phyloP scores from a whole-genome alignment of 495 filamentous ascomycete genomes.

The Aspergillus sclerotioniger region DNA sequence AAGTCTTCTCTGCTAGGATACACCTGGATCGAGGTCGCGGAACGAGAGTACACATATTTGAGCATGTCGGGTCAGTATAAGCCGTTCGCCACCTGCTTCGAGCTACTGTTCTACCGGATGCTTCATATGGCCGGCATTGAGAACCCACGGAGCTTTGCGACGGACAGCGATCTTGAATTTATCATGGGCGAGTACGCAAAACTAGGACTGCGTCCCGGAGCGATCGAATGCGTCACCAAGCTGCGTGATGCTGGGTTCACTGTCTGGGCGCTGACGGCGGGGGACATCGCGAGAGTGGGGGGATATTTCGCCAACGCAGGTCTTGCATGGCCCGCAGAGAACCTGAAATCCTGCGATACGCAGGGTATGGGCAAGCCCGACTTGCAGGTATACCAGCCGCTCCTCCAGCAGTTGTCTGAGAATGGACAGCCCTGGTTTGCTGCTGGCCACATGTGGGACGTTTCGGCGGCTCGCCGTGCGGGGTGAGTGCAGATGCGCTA shows the following conservation, averaged over 20 bases:
- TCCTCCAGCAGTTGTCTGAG: constrained; percentile 25
- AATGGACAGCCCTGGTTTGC: constrained; percentile 34
- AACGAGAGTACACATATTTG: constrained; percentile 43
- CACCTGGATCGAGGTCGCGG: constrained; percentile 41
- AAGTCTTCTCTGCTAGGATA: constrained; percentile 34
- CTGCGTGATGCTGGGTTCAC: constrained; percentile 39
- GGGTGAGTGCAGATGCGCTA: constrained; percentile 21
- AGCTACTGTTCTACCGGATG: constrained; percentile 38
- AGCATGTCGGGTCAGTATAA: constrained; percentile 33
- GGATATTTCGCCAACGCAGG: constrained; percentile 38
- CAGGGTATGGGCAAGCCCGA: constrained; percentile 34
- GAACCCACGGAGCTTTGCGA: constrained; percentile 30
- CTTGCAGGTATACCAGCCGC: constrained; percentile 25
- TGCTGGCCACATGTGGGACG: constrained; percentile 41
- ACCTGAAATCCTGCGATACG: constrained; percentile 33
- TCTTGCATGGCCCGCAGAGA: constrained; percentile 34
- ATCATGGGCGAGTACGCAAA: constrained; percentile 27
- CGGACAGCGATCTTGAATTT: constrained; percentile 29
- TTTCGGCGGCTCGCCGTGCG: constrained; percentile 30
- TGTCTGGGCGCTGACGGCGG: constrained; percentile 43
- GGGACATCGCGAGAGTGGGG: constrained; percentile 32
- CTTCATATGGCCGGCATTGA: constrained; percentile 29
- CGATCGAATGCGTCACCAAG: constrained; percentile 32
- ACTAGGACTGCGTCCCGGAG: constrained; percentile 31
- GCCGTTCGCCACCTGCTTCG: constrained; percentile 30